These are phyloP conservation scores for Patellifolia procumbens DNA, from an alignment of 179 eudicot species.

Conservation along the genomic window DNA sequence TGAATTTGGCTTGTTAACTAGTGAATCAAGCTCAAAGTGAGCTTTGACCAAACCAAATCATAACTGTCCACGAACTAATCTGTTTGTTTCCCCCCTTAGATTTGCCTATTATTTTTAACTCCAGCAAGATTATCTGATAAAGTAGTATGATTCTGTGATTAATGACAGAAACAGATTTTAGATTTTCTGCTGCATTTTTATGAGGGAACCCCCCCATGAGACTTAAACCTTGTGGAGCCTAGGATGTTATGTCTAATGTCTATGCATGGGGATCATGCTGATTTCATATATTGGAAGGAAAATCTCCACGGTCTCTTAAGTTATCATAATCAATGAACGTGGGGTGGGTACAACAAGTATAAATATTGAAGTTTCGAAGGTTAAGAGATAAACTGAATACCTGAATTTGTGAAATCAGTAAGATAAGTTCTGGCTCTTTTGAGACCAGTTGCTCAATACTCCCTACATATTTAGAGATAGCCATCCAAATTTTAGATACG, in stretches of 20 bases:
- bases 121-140: not conserved
- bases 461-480: conserved; percentile 55
- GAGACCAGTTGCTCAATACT: conserved; percentile 58
- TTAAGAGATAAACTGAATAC: conserved; percentile 40
- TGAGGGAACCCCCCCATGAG: not conserved
- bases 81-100: too few relatives aligned
- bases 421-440: conserved; percentile 52
- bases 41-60: too few relatives aligned
- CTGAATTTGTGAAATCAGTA: conserved; percentile 49
- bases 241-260: not conserved
- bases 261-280: not conserved
- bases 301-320: not conserved
- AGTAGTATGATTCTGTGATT: not conserved
- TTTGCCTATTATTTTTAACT: not conserved
- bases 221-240: not conserved
- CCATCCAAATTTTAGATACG: conserved; percentile 7
- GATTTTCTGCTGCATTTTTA: not conserved
- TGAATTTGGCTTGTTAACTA: too few relatives aligned
- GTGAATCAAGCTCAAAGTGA: too few relatives aligned
- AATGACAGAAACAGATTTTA: not conserved
- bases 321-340: not conserved
- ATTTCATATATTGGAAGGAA: not conserved
- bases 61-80: too few relatives aligned
- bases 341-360: conserved; percentile 37
- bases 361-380: conserved; percentile 45